Evolutionary conservation across 352 stramenopile species (phyloP).

Genomic region (Phytophthora macrochlamydospora): DNA sequence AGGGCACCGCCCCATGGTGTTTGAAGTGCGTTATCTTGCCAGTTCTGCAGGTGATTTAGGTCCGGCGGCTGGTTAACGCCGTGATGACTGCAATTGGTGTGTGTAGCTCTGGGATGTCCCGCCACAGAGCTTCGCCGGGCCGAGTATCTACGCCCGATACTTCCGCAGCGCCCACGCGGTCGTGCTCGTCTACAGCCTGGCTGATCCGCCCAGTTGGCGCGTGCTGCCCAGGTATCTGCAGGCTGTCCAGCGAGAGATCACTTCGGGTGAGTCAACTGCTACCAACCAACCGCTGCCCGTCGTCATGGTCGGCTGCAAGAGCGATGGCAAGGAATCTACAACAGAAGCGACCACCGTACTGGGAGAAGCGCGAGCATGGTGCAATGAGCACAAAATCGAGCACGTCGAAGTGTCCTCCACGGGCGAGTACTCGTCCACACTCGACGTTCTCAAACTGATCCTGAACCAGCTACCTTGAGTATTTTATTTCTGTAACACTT

Average conservation of each 20-base stretch:
- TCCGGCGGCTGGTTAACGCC: slow-evolving; percentile 1
- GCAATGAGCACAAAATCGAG: slow-evolving; percentile 9
- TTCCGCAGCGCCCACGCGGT: slow-evolving; percentile 34
- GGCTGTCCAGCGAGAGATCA: slow-evolving; percentile 14
- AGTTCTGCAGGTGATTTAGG: not conserved
- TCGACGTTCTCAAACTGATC: slow-evolving; percentile 30
- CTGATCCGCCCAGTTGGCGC: slow-evolving; percentile 31
- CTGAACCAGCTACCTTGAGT: not conserved
- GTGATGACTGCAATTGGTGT: not conserved
- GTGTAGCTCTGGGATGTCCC: slow-evolving; percentile 67
- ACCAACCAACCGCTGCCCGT: slow-evolving; percentile 11
- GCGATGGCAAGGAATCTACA: slow-evolving; percentile 11
- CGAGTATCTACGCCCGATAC: slow-evolving; percentile 54
- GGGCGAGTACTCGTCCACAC: slow-evolving; percentile 5
- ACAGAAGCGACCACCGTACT: not conserved
- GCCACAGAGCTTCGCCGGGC: slow-evolving; percentile 49
- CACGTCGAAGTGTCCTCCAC: slow-evolving; percentile 27
- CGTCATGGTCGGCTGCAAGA: slow-evolving; percentile 38
- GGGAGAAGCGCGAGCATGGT: slow-evolving; percentile 21
- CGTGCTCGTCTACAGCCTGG: slow-evolving; percentile 53
- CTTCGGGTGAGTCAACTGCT: not conserved
- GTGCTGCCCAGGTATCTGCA: slow-evolving; percentile 32
- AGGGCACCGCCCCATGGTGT: slow-evolving; percentile 31
- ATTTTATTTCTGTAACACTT: too few species aligned
- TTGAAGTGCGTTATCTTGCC: slow-evolving; percentile 42